Conservation (phyloP, 176 grass and related monocot genomes). For the Avena eriantha region DNA sequence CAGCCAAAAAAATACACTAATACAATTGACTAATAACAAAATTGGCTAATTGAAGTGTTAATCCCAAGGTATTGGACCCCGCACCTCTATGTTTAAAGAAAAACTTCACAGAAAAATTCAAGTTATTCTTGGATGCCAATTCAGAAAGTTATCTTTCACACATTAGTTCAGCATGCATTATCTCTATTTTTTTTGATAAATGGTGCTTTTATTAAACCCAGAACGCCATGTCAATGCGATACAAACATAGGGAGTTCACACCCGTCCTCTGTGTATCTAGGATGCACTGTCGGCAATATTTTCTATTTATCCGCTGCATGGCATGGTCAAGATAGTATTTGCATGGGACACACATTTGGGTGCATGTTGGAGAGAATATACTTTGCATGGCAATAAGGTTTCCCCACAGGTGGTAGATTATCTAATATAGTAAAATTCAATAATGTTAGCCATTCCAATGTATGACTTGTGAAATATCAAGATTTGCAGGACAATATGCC, state of each 20-base stretch:
- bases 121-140: background rate
- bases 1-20: background rate
- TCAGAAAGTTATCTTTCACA: background rate
- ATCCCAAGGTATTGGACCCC: background rate
- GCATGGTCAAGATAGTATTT: background rate
- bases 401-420: background rate
- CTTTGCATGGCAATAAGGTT: background rate
- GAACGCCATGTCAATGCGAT: too few species aligned
- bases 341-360: background rate
- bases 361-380: background rate
- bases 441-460: slow-evolving; percentile 16
- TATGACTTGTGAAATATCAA: background rate
- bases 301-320: background rate
- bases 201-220: too few species aligned
- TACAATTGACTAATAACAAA: background rate
- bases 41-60: background rate
- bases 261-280: too few species aligned
- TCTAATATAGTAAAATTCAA: background rate
- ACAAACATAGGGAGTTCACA: too few species aligned
- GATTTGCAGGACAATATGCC: background rate
- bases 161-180: background rate
- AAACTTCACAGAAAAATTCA: background rate
- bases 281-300: background rate
- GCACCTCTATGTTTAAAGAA: background rate
- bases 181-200: background rate